Conservation (phyloP, 163 green algal genomes). For the Chlamydomonas reinhardtii region DNA sequence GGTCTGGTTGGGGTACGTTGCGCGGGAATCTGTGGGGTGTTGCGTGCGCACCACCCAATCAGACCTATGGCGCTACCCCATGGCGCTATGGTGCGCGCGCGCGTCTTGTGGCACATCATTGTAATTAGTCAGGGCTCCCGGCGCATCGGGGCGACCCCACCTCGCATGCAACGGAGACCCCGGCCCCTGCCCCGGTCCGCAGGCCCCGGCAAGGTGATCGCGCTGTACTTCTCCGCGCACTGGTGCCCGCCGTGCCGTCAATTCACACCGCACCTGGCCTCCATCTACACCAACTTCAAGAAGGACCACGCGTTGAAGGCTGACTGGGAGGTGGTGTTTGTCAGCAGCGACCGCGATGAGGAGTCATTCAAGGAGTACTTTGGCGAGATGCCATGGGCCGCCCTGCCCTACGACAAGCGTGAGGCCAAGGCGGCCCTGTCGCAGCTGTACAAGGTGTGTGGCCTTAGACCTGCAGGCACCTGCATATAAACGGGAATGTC, state of each 20-base stretch:
- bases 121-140: no score
- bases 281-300: slow-evolving; percentile 63
- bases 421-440: slow-evolving; percentile 36
- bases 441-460: slow-evolving; percentile 31
- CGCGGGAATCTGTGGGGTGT: no score
- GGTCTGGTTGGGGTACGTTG: no score
- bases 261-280: slow-evolving; percentile 73
- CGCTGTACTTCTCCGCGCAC: slow-evolving; percentile 50
- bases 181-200: neutral
- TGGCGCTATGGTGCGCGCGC: no score
- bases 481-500: no score
- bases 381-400: slow-evolving; percentile 73
- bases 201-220: slow-evolving; percentile 36
- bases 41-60: no score
- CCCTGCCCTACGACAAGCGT: slow-evolving; percentile 60
- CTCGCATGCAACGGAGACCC: no score
- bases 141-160: no score
- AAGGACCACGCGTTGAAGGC: neutral
- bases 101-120: no score
- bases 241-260: slow-evolving; percentile 76
- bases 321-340: slow-evolving; percentile 44
- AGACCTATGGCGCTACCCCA: no score
- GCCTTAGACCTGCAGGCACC: no score
- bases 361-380: slow-evolving; percentile 68
- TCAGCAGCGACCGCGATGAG: slow-evolving; percentile 40